phyloP scores from a whole-genome alignment of 1,284 basidiomycete genomes.

The Rhodotorula glutinis region DNA sequence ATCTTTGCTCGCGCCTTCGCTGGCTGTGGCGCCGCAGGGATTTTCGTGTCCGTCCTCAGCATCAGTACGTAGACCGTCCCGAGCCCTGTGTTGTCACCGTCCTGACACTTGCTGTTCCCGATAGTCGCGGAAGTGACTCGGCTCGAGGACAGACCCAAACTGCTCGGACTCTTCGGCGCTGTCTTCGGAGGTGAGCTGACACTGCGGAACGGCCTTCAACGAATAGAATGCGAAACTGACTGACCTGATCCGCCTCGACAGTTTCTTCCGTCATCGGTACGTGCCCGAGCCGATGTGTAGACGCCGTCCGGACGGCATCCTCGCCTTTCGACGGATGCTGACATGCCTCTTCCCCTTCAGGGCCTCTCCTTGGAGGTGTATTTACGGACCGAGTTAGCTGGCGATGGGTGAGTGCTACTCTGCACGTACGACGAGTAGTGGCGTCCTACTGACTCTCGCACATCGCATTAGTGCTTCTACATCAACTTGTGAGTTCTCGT shows the following conservation, averaged over 20 bases:
- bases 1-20: slow-evolving; percentile 56
- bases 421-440: neutral
- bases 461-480: slow-evolving; percentile 5
- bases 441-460: neutral
- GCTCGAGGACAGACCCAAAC: slow-evolving; percentile 51
- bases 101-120: neutral
- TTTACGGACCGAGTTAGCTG: slow-evolving; percentile 53
- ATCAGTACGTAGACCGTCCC: slow-evolving; percentile 42
- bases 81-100: too few relatives aligned
- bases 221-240: neutral
- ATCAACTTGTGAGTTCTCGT: neutral
- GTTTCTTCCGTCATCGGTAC: slow-evolving; percentile 51
- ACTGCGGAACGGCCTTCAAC: neutral
- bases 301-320: too few relatives aligned
- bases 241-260: slow-evolving; percentile 27
- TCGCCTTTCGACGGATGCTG: too few relatives aligned
- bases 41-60: slow-evolving; percentile 51
- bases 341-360: too few relatives aligned
- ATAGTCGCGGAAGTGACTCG: slow-evolving; percentile 48
- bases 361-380: slow-evolving; percentile 43
- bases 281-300: too few relatives aligned
- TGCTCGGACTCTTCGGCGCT: slow-evolving; percentile 46
- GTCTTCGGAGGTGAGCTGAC: slow-evolving; percentile 40
- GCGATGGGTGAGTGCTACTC: slow-evolving; percentile 41
- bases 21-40: slow-evolving; percentile 54